These are phyloP conservation scores for Ceratobasidium sp. DNA, from an alignment of 1,284 basidiomycete species.

Conservation along the genomic window DNA sequence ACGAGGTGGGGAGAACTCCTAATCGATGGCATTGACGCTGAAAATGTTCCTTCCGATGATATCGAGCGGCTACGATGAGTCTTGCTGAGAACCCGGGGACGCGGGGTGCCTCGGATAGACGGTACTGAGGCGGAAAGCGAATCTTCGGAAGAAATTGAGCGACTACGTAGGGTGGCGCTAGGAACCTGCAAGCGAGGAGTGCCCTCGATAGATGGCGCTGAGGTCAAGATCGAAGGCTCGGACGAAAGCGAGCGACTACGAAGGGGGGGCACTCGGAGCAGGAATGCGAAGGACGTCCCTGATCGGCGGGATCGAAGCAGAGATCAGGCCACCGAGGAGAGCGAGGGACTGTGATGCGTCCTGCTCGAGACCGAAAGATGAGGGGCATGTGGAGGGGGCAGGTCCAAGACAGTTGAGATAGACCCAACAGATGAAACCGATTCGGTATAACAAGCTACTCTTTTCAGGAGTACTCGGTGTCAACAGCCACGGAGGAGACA, in stretches of 20 bases:
- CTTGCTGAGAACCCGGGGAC: conserved; percentile 6
- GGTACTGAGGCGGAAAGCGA: conserved; percentile 9
- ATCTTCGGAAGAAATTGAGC: conserved; percentile 4
- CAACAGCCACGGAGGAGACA: conserved; percentile 18
- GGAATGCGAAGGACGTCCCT: background rate
- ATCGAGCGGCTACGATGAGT: background rate
- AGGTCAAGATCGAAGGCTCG: background rate
- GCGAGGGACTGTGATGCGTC: conserved; percentile 1
- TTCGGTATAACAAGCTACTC: conserved; percentile 18
- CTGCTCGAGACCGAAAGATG: conserved; percentile 20
- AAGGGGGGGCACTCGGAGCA: background rate
- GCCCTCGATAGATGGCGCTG: conserved; percentile 3
- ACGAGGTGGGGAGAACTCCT: no score
- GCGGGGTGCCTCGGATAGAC: background rate
- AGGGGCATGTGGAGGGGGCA: conserved; percentile 29
- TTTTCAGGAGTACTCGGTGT: conserved; percentile 14
- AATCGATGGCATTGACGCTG: no score
- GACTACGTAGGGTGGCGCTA: conserved; percentile 17
- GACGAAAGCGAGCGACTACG: conserved; percentile 16
- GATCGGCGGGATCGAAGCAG: conserved; percentile 10
- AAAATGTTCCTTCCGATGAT: no score
- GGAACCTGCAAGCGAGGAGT: conserved; percentile 8
- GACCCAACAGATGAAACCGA: conserved; percentile 21
- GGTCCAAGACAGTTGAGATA: conserved; percentile 10
- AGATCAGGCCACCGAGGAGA: conserved; percentile 3